These are phyloP conservation scores for Colletotrichum sp. DNA, from an alignment of 2,329 filamentous ascomycete genomes.

Conservation along the genomic window DNA sequence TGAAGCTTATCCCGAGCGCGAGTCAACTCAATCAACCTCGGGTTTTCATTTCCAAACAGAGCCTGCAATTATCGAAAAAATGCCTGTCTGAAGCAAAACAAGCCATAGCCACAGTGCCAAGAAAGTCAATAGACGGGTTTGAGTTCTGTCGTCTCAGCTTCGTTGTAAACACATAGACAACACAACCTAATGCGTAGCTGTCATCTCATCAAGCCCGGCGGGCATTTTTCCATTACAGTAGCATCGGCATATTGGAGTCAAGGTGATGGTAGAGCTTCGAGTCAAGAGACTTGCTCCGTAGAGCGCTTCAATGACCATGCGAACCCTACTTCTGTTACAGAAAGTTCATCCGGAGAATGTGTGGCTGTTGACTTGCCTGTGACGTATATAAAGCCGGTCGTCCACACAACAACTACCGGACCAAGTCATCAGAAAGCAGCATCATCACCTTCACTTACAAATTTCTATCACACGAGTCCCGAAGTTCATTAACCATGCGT, in stretches of 20 bases:
- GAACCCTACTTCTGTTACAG: background rate
- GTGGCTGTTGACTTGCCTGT: background rate
- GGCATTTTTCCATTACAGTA: background rate
- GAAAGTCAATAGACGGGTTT: background rate
- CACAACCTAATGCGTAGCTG: background rate
- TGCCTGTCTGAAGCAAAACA: background rate
- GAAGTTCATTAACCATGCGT: background rate
- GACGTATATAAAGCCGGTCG: background rate
- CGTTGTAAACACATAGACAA: background rate
- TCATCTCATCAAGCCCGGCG: background rate
- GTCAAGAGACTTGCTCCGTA: background rate
- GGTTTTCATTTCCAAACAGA: background rate
- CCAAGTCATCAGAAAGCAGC: background rate
- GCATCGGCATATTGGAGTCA: background rate
- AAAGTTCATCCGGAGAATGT: background rate
- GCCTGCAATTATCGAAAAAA: background rate
- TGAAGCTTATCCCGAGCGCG: background rate
- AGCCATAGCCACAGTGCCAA: background rate
- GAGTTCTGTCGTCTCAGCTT: background rate
- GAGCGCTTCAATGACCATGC: accelerated
- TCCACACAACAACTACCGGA: accelerated
- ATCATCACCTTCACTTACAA: background rate
- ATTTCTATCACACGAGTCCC: background rate
- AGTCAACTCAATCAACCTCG: background rate
- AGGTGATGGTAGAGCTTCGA: background rate